Percentiles rank a stretch among this genome's conserved stretches.
Conservation (phyloP, 2,329 filamentous ascomycete species). For the Graphiopsis chlorocephala region DNA sequence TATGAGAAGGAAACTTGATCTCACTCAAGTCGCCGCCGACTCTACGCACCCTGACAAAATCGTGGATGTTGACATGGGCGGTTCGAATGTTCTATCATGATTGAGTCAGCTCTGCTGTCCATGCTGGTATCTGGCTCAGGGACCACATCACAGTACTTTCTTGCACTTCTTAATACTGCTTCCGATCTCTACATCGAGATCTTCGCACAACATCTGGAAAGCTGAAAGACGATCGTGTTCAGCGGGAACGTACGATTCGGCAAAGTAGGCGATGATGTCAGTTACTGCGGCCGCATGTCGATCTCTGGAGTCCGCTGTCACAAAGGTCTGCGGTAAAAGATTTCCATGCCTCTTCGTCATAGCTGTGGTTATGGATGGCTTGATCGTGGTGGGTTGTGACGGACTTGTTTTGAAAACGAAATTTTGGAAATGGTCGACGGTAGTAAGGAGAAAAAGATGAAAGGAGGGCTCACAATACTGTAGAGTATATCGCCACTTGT, state of each 20-base stretch:
- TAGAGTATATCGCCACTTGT: too few relatives aligned
- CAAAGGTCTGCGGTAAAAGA: too few relatives aligned
- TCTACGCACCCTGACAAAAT: not conserved
- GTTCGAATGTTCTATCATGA: not conserved
- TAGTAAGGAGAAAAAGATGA: too few relatives aligned
- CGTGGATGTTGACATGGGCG: slow-evolving; percentile 7
- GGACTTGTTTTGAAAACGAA: too few relatives aligned
- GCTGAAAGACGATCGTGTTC: not conserved
- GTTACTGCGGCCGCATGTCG: not conserved
- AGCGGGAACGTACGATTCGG: not conserved
- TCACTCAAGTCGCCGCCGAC: not conserved
- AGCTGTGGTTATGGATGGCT: too few relatives aligned
- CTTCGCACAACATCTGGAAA: not conserved
- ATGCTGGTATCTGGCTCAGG: too few relatives aligned
- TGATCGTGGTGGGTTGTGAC: too few relatives aligned
- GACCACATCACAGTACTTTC: too few relatives aligned
- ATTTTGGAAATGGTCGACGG: too few relatives aligned
- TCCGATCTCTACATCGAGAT: not conserved
- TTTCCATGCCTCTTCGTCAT: too few relatives aligned
- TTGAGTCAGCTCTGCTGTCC: not conserved
- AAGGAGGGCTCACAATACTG: too few relatives aligned
- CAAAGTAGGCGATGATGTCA: not conserved
- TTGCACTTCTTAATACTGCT: not conserved
- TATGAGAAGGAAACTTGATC: not conserved
- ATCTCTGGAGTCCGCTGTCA: too few relatives aligned